Conservation (phyloP, 2,329 filamentous ascomycete species). For the Stagonosporopsis tanaceti region DNA sequence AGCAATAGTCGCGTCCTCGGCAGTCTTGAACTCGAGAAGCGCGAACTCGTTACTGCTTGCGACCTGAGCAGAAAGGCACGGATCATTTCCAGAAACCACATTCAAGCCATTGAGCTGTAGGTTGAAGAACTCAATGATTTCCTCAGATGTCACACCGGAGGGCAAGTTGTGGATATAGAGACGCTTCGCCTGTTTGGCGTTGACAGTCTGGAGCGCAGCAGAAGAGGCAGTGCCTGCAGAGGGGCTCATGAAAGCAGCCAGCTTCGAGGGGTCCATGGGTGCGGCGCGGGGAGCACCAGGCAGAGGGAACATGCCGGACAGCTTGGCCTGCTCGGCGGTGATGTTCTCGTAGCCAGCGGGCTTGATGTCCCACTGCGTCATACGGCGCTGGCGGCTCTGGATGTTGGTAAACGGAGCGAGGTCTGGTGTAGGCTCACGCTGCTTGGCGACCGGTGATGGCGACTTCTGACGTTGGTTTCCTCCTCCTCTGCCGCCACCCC, state of each 20-base stretch:
- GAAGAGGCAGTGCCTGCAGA: constrained; percentile 75
- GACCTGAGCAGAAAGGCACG: constrained; percentile 83
- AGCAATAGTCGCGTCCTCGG: constrained; percentile 88
- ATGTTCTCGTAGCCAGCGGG: constrained; percentile 98
- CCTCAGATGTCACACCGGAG: constrained; percentile 74
- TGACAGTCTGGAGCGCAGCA: constrained; percentile 87
- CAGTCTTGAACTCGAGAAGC: constrained; percentile 86
- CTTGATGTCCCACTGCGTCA: constrained; percentile 99
- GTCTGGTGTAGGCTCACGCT: constrained; percentile 94
- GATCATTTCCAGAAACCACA: constrained; percentile 81
- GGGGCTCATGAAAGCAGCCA: constrained; percentile 96
- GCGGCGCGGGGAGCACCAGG: constrained; percentile 94
- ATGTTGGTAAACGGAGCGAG: constrained; percentile 85
- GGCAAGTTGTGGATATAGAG: constrained; percentile 88
- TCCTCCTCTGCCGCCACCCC: constrained; percentile 26
- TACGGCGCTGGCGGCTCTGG: constrained; percentile 83
- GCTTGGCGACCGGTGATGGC: constrained; percentile 79
- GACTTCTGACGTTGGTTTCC: constrained; percentile 69
- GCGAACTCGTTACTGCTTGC: constrained; percentile 82
- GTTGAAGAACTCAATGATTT: constrained; percentile 87
- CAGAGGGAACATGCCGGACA: constrained; percentile 98
- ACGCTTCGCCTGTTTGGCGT: constrained; percentile 92
- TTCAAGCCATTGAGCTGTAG: constrained; percentile 97
- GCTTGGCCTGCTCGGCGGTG: constrained; percentile 96
- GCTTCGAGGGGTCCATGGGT: constrained; percentile 90